These are phyloP conservation scores for Thalassiosira pacifica DNA, from an alignment of 352 stramenopile species.

Conservation along the genomic window DNA sequence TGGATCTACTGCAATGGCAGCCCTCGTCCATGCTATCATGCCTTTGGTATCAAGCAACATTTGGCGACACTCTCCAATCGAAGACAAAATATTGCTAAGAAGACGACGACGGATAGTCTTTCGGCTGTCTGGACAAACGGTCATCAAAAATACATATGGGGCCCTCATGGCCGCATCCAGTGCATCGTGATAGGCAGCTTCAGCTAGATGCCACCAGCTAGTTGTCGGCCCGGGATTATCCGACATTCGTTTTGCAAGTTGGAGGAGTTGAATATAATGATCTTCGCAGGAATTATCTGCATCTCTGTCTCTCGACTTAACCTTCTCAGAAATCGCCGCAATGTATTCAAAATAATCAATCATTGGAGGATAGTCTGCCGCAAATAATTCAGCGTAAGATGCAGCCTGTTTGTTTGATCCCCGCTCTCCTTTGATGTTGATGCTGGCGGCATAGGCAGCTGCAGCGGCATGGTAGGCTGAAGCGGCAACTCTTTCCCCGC, in stretches of 20 bases:
- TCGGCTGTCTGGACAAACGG: neutral
- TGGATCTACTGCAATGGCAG: conserved; percentile 25
- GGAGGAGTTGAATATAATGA: neutral
- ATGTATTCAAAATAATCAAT: neutral
- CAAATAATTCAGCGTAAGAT: conserved; percentile 19
- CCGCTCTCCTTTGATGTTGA: neutral
- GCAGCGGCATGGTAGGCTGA: neutral
- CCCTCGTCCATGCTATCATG: conserved; percentile 22
- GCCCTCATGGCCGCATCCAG: conserved; percentile 22
- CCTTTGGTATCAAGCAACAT: conserved; percentile 28
- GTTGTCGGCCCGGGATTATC: neutral
- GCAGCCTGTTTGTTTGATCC: conserved; percentile 13
- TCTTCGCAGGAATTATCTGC: neutral
- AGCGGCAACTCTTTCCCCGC: neutral
- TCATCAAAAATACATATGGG: conserved; percentile 32
- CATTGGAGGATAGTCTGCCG: conserved; percentile 7
- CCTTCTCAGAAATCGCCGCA: conserved; percentile 12
- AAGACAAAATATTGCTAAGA: conserved; percentile 19
- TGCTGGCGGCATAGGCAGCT: neutral
- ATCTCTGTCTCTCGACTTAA: neutral
- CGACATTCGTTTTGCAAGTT: neutral
- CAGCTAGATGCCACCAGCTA: conserved; percentile 22
- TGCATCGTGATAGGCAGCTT: conserved; percentile 10
- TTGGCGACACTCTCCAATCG: conserved; percentile 7
- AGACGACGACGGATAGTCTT: conserved; percentile 14